Percentiles rank a stretch among this genome's conserved stretches.
These are phyloP conservation scores for Sesbania bispinosa DNA, from an alignment of 306 rosid species.

Conservation along the genomic window DNA sequence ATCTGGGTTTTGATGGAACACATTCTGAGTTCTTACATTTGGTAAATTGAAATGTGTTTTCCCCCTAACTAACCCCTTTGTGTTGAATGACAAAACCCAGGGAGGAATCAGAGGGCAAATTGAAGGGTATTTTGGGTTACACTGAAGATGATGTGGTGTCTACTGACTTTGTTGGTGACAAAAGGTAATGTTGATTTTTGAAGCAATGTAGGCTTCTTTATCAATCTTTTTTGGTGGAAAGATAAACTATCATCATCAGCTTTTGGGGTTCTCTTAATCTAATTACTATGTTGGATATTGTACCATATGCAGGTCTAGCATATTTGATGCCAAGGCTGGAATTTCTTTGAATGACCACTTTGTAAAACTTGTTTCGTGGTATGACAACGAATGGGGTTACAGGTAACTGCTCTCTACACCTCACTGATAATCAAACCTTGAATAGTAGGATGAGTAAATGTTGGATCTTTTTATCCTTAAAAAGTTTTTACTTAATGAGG, in stretches of 20 bases:
- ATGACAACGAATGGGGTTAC: constrained; percentile 94
- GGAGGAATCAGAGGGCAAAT: constrained; percentile 84
- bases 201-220: constrained; percentile 3
- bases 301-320: constrained; percentile 78
- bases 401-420: no score
- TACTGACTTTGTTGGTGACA: constrained; percentile 79
- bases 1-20: no score
- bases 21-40: no score
- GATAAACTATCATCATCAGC: not conserved
- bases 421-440: not conserved
- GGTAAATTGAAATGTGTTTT: not conserved
- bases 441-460: not conserved
- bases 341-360: constrained; percentile 78
- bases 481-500: not conserved
- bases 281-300: not conserved
- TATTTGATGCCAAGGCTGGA: constrained; percentile 96
- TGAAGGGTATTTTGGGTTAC: constrained; percentile 94
- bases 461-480: not conserved
- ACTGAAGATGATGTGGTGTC: constrained; percentile 88
- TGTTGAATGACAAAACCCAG: constrained; percentile 32
- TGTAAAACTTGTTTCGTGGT: constrained; percentile 83
- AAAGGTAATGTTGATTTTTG: constrained; percentile 51
- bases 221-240: not conserved
- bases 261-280: not conserved
- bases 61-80: not conserved